Percentiles rank a stretch among this genome's conserved stretches.
phyloP scores from a whole-genome alignment of 495 filamentous ascomycete species.

The Aeminium ludgeri region DNA sequence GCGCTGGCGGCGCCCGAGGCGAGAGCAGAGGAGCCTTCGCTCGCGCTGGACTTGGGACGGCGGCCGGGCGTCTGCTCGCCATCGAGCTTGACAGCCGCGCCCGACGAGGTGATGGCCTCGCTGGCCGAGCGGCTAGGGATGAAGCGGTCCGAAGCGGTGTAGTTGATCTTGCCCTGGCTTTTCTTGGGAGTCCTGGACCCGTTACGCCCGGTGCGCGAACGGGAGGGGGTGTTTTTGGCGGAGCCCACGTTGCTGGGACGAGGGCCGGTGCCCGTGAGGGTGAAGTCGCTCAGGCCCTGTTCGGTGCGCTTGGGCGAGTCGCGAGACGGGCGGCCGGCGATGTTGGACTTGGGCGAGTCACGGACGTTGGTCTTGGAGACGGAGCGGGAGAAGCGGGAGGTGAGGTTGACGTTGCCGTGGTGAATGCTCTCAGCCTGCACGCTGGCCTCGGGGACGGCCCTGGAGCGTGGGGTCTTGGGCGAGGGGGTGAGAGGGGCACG shows the following conservation, averaged over 20 bases:
- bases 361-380: conserved; percentile 41
- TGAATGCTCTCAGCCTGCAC: conserved; percentile 51
- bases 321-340: conserved; percentile 42
- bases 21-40: conserved; percentile 54
- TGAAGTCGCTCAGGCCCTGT: conserved; percentile 82
- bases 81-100: conserved; percentile 55
- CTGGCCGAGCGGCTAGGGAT: conserved; percentile 84
- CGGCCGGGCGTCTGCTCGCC: conserved; percentile 26
- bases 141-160: conserved; percentile 78
- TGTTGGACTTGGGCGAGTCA: conserved; percentile 87
- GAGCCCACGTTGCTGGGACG: conserved; percentile 31
- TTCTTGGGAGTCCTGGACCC: conserved; percentile 55
- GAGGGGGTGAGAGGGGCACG: conserved; percentile 91
- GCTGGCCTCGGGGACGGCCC: conserved; percentile 34
- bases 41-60: conserved; percentile 49
- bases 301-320: conserved; percentile 68
- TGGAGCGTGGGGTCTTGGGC: conserved; percentile 52
- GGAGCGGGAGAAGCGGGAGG: conserved; percentile 56
- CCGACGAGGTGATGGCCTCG: conserved; percentile 67
- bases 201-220: conserved; percentile 39
- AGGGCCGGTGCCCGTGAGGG: conserved; percentile 59
- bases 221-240: conserved; percentile 50
- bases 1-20: conserved; percentile 44
- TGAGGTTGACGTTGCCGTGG: conserved; percentile 36
- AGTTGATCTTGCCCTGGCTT: conserved; percentile 44